Percentiles rank a stretch among this genome's conserved stretches.
Evolutionary conservation across 2,329 filamentous ascomycete species (phyloP).

Genomic region (Lecanosticta acicola): DNA sequence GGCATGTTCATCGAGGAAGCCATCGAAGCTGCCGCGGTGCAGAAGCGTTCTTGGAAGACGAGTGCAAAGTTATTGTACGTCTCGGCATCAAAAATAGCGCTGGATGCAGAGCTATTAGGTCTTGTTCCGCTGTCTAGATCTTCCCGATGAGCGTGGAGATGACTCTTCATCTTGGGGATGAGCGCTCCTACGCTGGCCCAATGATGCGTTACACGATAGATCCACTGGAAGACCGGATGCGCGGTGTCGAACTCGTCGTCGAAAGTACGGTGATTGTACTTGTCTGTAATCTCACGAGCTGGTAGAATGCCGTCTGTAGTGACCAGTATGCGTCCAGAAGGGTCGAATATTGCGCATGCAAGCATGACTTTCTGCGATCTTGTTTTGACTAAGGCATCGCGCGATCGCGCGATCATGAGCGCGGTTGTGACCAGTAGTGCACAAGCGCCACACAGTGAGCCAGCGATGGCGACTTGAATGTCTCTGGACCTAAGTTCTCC

Average conservation of each 20-base stretch:
- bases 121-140: slow-evolving; percentile 26
- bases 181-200: slow-evolving; percentile 66
- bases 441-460: slow-evolving; percentile 50
- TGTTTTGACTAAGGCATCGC: slow-evolving; percentile 35
- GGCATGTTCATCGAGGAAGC: slow-evolving; percentile 53
- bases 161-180: slow-evolving; percentile 65
- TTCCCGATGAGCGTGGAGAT: slow-evolving; percentile 49
- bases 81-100: slow-evolving; percentile 46
- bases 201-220: slow-evolving; percentile 72
- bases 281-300: slow-evolving; percentile 70
- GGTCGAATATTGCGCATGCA: slow-evolving; percentile 61
- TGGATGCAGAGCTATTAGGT: slow-evolving; percentile 27
- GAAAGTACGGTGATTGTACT: slow-evolving; percentile 59
- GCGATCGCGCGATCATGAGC: slow-evolving; percentile 35
- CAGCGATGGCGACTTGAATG: slow-evolving; percentile 67
- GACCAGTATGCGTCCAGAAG: slow-evolving; percentile 60
- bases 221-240: slow-evolving; percentile 81
- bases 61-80: slow-evolving; percentile 65
- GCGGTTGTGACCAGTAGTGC: slow-evolving; percentile 33
- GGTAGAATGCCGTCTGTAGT: slow-evolving; percentile 64
- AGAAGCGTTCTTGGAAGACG: slow-evolving; percentile 78
- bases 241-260: slow-evolving; percentile 70
- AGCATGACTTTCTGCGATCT: slow-evolving; percentile 51
- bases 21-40: slow-evolving; percentile 68
- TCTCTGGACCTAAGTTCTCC: slow-evolving; percentile 47